phyloP scores from a whole-genome alignment of 176 grass and related monocot species.

The Neostapfia colusana region DNA sequence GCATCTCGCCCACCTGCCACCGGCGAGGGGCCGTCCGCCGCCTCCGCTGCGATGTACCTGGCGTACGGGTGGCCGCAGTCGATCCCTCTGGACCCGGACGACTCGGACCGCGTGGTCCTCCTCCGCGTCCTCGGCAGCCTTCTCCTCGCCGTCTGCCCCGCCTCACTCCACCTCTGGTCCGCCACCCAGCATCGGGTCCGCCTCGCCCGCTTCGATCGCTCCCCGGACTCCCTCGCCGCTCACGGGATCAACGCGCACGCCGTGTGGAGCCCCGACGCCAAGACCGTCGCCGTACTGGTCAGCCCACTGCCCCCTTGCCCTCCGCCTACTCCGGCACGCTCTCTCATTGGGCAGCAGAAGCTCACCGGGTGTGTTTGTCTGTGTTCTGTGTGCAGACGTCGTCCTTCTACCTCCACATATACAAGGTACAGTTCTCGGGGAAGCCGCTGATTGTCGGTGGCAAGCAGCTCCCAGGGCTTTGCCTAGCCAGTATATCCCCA shows the following conservation, averaged over 20 bases:
- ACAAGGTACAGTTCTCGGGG: slow-evolving; percentile 81
- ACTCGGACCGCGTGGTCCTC: slow-evolving; percentile 75
- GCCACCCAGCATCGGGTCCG: slow-evolving; percentile 76
- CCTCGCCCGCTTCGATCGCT: slow-evolving; percentile 65
- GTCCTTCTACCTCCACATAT: slow-evolving; percentile 74
- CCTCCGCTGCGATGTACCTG: slow-evolving; percentile 80
- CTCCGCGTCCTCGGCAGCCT: slow-evolving; percentile 73
- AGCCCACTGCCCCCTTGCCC: slow-evolving; percentile 24
- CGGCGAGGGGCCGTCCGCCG: slow-evolving; percentile 35
- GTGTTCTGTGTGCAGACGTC: slow-evolving; percentile 60
- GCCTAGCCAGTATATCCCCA: slow-evolving; percentile 62
- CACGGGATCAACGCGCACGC: slow-evolving; percentile 83
- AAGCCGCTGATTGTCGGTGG: slow-evolving; percentile 81
- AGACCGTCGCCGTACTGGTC: slow-evolving; percentile 82
- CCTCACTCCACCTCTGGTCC: slow-evolving; percentile 95
- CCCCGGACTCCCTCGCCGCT: slow-evolving; percentile 50
- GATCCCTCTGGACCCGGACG: slow-evolving; percentile 71
- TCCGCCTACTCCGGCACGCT: neutral
- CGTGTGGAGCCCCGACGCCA: slow-evolving; percentile 87
- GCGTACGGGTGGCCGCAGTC: slow-evolving; percentile 94
- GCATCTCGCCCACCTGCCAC: slow-evolving; percentile 29
- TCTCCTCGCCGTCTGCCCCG: slow-evolving; percentile 74
- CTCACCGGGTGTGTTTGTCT: no score
- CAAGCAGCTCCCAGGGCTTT: slow-evolving; percentile 70
- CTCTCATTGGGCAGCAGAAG: neutral